phyloP scores from a whole-genome alignment of 2,329 filamentous ascomycete genomes.

The Colletotrichum lentis region DNA sequence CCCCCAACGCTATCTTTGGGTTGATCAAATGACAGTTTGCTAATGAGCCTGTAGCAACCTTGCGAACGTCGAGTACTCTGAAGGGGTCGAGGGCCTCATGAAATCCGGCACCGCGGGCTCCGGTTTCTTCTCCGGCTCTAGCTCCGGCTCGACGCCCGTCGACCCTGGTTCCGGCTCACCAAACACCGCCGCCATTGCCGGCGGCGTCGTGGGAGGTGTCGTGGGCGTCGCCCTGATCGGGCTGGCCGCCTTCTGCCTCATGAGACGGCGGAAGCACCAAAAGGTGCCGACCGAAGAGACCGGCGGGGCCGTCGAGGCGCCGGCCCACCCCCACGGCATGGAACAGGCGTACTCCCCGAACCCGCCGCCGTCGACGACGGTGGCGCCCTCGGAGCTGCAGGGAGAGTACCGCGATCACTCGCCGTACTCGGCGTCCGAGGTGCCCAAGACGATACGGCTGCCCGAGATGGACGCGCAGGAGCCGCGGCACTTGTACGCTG shows the following conservation, averaged over 20 bases:
- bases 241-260: slow-evolving; percentile 51
- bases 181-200: slow-evolving; percentile 55
- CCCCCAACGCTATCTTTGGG: no score
- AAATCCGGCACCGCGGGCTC: slow-evolving; percentile 38
- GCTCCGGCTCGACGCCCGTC: slow-evolving; percentile 40
- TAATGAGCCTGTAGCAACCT: slow-evolving; percentile 18
- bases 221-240: slow-evolving; percentile 52
- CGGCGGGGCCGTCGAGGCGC: slow-evolving; percentile 32
- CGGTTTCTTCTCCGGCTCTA: slow-evolving; percentile 42
- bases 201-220: slow-evolving; percentile 58
- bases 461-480: slow-evolving; percentile 26
- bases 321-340: slow-evolving; percentile 12
- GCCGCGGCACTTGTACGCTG: slow-evolving; percentile 19
- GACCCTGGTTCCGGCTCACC: slow-evolving; percentile 32
- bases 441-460: slow-evolving; percentile 24
- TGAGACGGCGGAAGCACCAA: slow-evolving; percentile 50
- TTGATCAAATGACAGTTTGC: background rate
- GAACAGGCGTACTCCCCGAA: slow-evolving; percentile 22
- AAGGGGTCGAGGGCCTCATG: slow-evolving; percentile 20
- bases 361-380: slow-evolving; percentile 17
- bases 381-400: slow-evolving; percentile 24
- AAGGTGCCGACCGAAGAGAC: slow-evolving; percentile 35
- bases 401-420: slow-evolving; percentile 12
- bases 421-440: slow-evolving; percentile 4
- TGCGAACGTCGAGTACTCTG: slow-evolving; percentile 25